Percentiles rank a stretch among this genome's conserved stretches.
These are phyloP conservation scores for Sugiyamaella sp. DNA, from an alignment of 1,139 yeast species.

Conservation along the genomic window DNA sequence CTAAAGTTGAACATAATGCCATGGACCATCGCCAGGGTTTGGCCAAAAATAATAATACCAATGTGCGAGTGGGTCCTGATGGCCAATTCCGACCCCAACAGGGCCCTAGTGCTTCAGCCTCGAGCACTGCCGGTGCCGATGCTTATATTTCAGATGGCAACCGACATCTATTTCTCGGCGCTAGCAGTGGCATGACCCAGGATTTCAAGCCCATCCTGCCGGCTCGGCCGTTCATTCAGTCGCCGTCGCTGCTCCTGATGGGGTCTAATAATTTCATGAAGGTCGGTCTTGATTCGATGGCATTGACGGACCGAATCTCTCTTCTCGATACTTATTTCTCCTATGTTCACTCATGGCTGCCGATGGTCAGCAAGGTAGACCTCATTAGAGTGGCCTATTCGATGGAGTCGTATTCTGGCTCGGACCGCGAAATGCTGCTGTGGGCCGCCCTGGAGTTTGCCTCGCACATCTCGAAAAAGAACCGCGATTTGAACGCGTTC, in stretches of 20 bases:
- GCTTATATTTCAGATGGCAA: not conserved
- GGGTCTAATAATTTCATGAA: conserved; percentile 10
- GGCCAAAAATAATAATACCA: not conserved
- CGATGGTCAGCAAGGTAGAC: conserved; percentile 29
- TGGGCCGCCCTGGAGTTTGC: conserved; percentile 20
- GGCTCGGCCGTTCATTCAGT: conserved; percentile 2
- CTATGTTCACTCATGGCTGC: conserved; percentile 30
- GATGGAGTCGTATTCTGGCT: conserved; percentile 19
- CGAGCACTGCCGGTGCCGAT: not conserved
- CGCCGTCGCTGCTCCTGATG: conserved; percentile 1
- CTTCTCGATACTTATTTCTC: conserved; percentile 27
- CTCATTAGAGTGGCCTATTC: conserved; percentile 23
- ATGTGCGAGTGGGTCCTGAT: not conserved
- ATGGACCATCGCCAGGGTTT: too few species aligned
- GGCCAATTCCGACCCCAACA: not conserved
- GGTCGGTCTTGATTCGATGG: conserved; percentile 14
- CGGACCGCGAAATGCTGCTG: conserved; percentile 19
- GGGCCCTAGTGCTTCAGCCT: not conserved
- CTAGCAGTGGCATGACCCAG: conserved; percentile 19
- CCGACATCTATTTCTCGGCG: conserved; percentile 9
- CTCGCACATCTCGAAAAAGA: conserved; percentile 1
- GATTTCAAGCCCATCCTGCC: conserved; percentile 17
- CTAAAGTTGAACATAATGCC: too few species aligned
- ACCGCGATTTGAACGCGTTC: conserved; percentile 7
- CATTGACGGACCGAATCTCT: conserved; percentile 17